Evolutionary conservation across 2,329 filamentous ascomycete species (phyloP).

Genomic region (Aureobasidium lini): DNA sequence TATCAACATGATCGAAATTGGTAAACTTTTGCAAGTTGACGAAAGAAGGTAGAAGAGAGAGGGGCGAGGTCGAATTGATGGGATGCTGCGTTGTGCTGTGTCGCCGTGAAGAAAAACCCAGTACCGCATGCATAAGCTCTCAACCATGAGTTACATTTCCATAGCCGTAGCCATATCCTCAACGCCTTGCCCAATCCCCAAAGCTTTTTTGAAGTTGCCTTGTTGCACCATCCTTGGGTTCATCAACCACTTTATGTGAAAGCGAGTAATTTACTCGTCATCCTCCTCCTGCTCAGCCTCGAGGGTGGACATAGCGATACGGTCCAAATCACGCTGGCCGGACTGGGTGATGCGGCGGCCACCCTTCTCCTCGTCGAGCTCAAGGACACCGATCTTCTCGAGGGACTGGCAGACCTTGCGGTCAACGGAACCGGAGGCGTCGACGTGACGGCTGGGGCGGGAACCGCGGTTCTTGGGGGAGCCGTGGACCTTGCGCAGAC

Average conservation of each 20-base stretch:
- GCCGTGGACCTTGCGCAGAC: constrained; percentile 93
- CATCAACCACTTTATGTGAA: constrained; percentile 9
- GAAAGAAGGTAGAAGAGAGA: background rate
- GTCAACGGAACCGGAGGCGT: constrained; percentile 91
- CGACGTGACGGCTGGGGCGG: constrained; percentile 87
- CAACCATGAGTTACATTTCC: constrained; percentile 14
- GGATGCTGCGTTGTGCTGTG: constrained; percentile 13
- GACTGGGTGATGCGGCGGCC: constrained; percentile 96
- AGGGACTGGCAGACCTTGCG: constrained; percentile 95
- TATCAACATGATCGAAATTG: constrained; percentile 9
- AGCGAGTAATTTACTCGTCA: constrained; percentile 24
- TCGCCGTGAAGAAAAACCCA: constrained; percentile 1
- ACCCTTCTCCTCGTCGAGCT: constrained; percentile 97
- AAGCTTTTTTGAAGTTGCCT: constrained; percentile 12
- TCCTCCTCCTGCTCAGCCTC: constrained; percentile 46
- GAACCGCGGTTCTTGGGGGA: constrained; percentile 86
- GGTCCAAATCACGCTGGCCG: constrained; percentile 98
- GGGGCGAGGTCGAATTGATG: constrained; percentile 12
- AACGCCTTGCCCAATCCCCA: constrained; percentile 13
- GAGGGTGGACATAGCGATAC: constrained; percentile 45
- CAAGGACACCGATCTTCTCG: constrained; percentile 98
- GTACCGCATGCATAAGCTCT: constrained; percentile 12
- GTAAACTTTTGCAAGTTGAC: constrained; percentile 9
- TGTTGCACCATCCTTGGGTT: constrained; percentile 9
- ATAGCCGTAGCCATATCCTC: constrained; percentile 12